phyloP scores from a whole-genome alignment of 2,329 filamentous ascomycete species.

The Penicillium polonicum region DNA sequence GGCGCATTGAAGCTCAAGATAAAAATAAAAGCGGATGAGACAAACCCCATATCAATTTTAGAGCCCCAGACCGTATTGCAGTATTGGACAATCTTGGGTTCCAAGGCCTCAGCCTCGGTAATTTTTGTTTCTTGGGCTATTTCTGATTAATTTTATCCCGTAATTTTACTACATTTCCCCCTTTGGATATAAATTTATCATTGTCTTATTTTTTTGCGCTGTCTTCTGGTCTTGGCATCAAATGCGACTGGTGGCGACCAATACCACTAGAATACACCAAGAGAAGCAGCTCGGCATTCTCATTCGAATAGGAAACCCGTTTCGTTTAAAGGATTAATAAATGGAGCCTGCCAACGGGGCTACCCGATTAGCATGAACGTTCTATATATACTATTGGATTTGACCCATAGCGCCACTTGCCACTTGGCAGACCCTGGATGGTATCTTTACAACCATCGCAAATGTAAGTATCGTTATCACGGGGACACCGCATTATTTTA shows the following conservation, averaged over 20 bases:
- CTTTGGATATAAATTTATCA: background rate
- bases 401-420: background rate
- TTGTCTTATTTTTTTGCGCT: no score
- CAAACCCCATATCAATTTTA: conserved; percentile 9
- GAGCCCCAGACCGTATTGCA: background rate
- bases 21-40: conserved; percentile 13
- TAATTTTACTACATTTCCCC: background rate
- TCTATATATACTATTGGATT: background rate
- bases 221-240: background rate
- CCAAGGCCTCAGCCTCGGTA: conserved; percentile 1
- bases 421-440: background rate
- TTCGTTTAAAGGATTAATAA: background rate
- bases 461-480: background rate
- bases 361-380: background rate
- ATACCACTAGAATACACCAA: background rate
- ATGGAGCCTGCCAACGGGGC: conserved; percentile 1
- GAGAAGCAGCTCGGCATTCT: background rate
- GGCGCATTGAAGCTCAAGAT: conserved; percentile 9
- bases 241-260: conserved; percentile 2
- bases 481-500: background rate
- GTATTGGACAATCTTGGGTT: background rate
- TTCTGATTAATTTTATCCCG: background rate
- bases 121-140: background rate
- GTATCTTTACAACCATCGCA: background rate
- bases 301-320: background rate